These are phyloP conservation scores for Ophiostoma sp. DNA, from an alignment of 2,329 filamentous ascomycete genomes.

Conservation along the genomic window DNA sequence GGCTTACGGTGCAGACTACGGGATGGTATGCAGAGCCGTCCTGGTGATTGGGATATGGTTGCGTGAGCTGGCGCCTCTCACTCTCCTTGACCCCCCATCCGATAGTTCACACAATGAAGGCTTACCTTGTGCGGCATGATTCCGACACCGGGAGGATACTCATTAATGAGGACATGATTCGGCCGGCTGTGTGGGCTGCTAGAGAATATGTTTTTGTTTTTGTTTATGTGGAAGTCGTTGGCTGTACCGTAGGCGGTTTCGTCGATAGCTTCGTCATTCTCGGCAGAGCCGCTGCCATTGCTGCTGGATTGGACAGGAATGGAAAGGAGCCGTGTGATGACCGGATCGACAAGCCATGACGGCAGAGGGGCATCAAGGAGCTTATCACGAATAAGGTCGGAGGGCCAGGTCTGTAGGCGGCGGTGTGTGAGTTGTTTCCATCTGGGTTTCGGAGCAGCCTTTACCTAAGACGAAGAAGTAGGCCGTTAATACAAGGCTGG, in stretches of 20 bases:
- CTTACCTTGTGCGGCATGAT: slow-evolving; percentile 84
- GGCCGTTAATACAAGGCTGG: not conserved
- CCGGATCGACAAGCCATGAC: slow-evolving; percentile 64
- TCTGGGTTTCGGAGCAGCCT: slow-evolving; percentile 61
- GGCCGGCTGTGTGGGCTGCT: slow-evolving; percentile 67
- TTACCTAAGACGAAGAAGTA: slow-evolving; percentile 38
- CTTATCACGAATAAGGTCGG: slow-evolving; percentile 69
- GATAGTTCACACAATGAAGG: too few species aligned
- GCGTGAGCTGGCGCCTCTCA: not conserved
- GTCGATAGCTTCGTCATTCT: slow-evolving; percentile 5
- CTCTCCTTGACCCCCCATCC: not conserved
- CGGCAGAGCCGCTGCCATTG: slow-evolving; percentile 25
- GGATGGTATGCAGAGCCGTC: slow-evolving; percentile 83
- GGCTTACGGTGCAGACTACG: slow-evolving; percentile 83
- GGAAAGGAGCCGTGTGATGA: slow-evolving; percentile 57
- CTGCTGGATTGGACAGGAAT: slow-evolving; percentile 36
- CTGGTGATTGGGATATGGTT: slow-evolving; percentile 28
- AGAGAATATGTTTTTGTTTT: slow-evolving; percentile 44
- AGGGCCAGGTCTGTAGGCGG: slow-evolving; percentile 85
- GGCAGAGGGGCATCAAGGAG: slow-evolving; percentile 72
- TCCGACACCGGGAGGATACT: slow-evolving; percentile 81
- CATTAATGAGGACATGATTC: slow-evolving; percentile 92
- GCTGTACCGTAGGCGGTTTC: not conserved
- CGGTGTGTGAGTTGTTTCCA: slow-evolving; percentile 89
- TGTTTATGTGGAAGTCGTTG: not conserved